Evolutionary conservation across 495 filamentous ascomycete species (phyloP).

Genomic region (Penicillium taxi): DNA sequence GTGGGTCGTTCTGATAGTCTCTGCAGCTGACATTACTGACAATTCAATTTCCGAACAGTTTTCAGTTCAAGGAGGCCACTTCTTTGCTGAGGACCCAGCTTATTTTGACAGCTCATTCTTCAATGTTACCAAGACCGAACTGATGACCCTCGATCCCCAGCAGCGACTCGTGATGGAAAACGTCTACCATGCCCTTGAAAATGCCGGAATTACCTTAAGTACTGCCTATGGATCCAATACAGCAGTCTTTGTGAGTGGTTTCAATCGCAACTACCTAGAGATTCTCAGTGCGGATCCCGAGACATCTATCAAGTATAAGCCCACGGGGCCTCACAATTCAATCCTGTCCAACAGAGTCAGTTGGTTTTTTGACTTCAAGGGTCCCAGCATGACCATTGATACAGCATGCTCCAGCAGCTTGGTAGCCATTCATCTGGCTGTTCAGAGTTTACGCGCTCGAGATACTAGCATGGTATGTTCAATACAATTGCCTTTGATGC

Average conservation of each 20-base stretch:
- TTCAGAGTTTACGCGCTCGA: constrained; percentile 32
- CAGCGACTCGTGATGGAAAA: constrained; percentile 48
- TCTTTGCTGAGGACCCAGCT: constrained; percentile 27
- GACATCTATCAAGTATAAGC: constrained; percentile 16
- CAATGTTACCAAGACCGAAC: constrained; percentile 47
- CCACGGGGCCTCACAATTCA: constrained; percentile 23
- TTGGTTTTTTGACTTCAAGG: constrained; percentile 36
- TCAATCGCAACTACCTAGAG: constrained; percentile 20
- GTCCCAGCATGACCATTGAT: constrained; percentile 34
- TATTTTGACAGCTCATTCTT: constrained; percentile 48
- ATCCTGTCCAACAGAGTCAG: constrained; percentile 40
- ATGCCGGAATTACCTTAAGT: constrained; percentile 19
- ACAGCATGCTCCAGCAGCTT: constrained; percentile 15
- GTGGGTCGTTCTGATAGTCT: constrained; percentile 6
- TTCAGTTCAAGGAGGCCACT: constrained; percentile 19
- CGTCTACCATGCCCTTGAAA: constrained; percentile 44
- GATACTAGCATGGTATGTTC: constrained; percentile 28
- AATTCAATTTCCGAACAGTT: constrained; percentile 5
- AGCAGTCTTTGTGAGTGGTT: constrained; percentile 26
- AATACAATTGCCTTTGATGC: not conserved
- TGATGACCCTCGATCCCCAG: constrained; percentile 39
- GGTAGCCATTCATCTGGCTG: constrained; percentile 18
- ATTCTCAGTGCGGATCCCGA: constrained; percentile 20
- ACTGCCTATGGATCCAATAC: constrained; percentile 23
- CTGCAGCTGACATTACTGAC: not conserved